Evolutionary conservation across 495 filamentous ascomycete species (phyloP).

Genomic region (Talaromyces ruber): DNA sequence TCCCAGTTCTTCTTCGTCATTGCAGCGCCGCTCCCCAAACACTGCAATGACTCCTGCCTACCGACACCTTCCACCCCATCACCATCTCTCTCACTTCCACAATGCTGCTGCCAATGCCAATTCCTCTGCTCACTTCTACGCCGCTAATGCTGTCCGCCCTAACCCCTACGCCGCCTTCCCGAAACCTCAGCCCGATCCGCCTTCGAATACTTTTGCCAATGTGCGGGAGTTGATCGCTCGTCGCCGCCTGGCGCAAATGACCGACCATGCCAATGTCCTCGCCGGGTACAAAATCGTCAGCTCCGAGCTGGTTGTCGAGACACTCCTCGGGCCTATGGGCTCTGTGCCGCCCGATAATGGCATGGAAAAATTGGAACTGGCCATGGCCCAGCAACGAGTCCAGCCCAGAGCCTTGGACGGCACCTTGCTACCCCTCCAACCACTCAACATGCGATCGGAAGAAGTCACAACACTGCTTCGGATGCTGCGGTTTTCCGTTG

Average conservation of each 20-base stretch:
- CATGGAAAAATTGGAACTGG: constrained; percentile 38
- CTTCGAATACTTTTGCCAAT: constrained; percentile 40
- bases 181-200: constrained; percentile 25
- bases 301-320: constrained; percentile 40
- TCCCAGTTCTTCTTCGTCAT: constrained; percentile 23
- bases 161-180: constrained; percentile 20
- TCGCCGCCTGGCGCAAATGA: constrained; percentile 41
- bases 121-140: constrained; percentile 17
- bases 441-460: constrained; percentile 40
- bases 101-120: constrained; percentile 12
- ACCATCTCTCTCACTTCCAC: constrained; percentile 7
- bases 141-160: constrained; percentile 6
- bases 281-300: constrained; percentile 40
- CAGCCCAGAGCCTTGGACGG: constrained; percentile 36
- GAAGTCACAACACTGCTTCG: constrained; percentile 37
- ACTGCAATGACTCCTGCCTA: constrained; percentile 45
- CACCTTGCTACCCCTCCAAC: constrained; percentile 32
- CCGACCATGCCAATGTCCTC: constrained; percentile 43
- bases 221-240: constrained; percentile 40
- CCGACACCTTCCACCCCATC: constrained; percentile 27
- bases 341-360: constrained; percentile 36
- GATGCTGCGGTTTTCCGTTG: constrained; percentile 41
- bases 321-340: constrained; percentile 38
- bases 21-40: constrained; percentile 29
- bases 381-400: constrained; percentile 41